phyloP scores from a whole-genome alignment of 1,284 basidiomycete genomes.

The Fomitopsis palustris region DNA sequence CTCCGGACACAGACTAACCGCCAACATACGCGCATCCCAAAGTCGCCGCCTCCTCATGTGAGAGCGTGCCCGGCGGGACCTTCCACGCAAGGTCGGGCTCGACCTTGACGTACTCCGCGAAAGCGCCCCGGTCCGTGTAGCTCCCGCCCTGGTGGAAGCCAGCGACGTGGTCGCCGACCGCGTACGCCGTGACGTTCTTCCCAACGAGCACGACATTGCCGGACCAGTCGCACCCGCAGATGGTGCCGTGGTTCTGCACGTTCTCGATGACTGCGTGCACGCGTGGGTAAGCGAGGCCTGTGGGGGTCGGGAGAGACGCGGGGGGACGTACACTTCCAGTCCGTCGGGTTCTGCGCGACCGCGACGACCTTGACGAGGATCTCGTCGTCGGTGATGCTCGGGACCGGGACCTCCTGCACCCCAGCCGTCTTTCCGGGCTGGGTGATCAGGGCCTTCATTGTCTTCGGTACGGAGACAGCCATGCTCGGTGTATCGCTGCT shows the following conservation, averaged over 20 bases:
- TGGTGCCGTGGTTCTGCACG: constrained; percentile 8
- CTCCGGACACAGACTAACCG: not conserved
- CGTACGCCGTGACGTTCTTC: constrained; percentile 13
- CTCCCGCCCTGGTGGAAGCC: constrained; percentile 18
- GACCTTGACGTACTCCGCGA: constrained; percentile 37
- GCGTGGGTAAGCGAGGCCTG: not conserved
- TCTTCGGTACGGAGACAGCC: not conserved
- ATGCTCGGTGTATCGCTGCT: not conserved
- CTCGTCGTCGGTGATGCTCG: constrained; percentile 8
- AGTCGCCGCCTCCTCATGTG: constrained; percentile 34
- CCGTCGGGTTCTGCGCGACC: constrained; percentile 13
- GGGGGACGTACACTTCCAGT: constrained; percentile 8
- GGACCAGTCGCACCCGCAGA: constrained; percentile 21
- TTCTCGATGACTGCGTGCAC: not conserved
- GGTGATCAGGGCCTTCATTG: constrained; percentile 5
- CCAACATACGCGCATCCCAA: constrained; percentile 28
- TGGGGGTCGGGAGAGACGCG: not conserved
- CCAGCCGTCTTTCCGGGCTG: constrained; percentile 4
- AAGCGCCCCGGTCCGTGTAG: constrained; percentile 27
- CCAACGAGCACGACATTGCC: constrained; percentile 21
- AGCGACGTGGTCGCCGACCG: constrained; percentile 22
- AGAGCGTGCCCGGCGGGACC: constrained; percentile 25
- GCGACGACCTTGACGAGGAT: constrained; percentile 7
- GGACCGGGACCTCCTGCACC: constrained; percentile 6
- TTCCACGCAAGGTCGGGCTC: constrained; percentile 29